Base-by-base conservation (phyloP, 257 asterid species). In the Henckelia pumila region DNA sequence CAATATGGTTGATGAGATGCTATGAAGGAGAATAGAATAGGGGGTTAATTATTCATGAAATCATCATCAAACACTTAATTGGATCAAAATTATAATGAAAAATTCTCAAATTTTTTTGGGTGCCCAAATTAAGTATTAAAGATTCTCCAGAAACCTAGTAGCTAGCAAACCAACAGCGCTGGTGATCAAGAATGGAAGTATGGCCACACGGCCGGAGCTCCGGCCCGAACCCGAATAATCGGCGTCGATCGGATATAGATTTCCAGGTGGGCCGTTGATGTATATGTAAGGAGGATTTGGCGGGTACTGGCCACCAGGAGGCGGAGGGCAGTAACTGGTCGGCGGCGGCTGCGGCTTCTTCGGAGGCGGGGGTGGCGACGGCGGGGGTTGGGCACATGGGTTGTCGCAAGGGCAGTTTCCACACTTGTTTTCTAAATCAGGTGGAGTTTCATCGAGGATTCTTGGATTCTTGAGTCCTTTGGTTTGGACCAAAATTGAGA, bases 181-280 rank as follows among this genome's bases (percentile, higher is more conserved):
- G 68, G 72, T 28, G 77, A 84, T 77, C 68, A 79, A 75, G 68
- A 75, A 76, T 7, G 76, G 75, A 22, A 61, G 20, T 53, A 71
- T 65, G 3, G 78, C 82, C 23, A 73, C 0, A 4, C 67, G 61
- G n/a, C n/a, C n/a, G 28, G 47, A 35, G 69, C 50, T 21, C 24
- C 74, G 77, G 8, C 74, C 68, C 32, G 83, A 80, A 32, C 84
- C 82, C 21, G 85, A 79, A 40, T 53, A 72, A 50, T 56, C 56
- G 2, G 72, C 29, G 59, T 85, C 82, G 11, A 90, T 73, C 22
- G 94, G 97, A 26, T 90, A 91, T 25, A 91, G 53, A 63, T 77
- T 60, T 16, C 94, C 96, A 3, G 95, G 96, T 50, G 97, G 97
- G n/a, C 92, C 95, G 7, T 85, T 82, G 53, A 85, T 72, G 82